Base-by-base conservation (phyloP, 345 rosid species). In the Excoecaria agallocha region DNA sequence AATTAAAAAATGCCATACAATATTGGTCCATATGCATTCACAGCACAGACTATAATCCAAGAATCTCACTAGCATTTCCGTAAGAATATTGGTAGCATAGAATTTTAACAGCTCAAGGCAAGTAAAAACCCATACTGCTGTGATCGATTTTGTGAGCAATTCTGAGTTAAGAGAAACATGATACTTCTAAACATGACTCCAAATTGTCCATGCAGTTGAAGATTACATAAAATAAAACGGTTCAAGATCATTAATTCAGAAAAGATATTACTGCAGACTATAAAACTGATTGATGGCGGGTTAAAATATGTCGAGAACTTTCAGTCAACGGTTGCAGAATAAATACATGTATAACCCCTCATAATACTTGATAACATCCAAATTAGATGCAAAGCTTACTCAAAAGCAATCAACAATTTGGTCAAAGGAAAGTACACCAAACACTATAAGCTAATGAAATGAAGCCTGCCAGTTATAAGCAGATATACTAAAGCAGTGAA, bases 1-100 rank as follows among this genome's bases (percentile, higher is more conserved):
- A 46, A n/a, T 17, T 56, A 48, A 3, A 51, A 19, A 72, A n/a
- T 24, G 22, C 48, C 70, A 80, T 17, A 60, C 19, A 69, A 43
- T 19, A 55, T 37, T 48, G 51, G 35, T 56, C 49, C 39, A 6
- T 39, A 54, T 17, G 46, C 39, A 66, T 20, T 15, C 51, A 41
- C 49, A 66, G 22, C 12, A 25, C n/a, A 60, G n/a, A 60, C 25
- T 9, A 12, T 19, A 64, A 41, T 17, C 5, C 6, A 38, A 16
- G 24, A 64, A 41, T 0, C 46, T 43, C 24, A 3, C 0, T 5
- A 5, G 24, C 8, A 0, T 46, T 20, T 19, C 24, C 24, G n/a
- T 16, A n/a, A 10, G 20, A 19, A 51, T 51, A 19, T 55, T n/a
- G 16, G 1, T 65, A 22, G 8, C 46, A 48, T 22, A 45, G 10